Evolutionary conservation across 1,284 basidiomycete genomes (phyloP).

Genomic region (Coriolopsis trogii): DNA sequence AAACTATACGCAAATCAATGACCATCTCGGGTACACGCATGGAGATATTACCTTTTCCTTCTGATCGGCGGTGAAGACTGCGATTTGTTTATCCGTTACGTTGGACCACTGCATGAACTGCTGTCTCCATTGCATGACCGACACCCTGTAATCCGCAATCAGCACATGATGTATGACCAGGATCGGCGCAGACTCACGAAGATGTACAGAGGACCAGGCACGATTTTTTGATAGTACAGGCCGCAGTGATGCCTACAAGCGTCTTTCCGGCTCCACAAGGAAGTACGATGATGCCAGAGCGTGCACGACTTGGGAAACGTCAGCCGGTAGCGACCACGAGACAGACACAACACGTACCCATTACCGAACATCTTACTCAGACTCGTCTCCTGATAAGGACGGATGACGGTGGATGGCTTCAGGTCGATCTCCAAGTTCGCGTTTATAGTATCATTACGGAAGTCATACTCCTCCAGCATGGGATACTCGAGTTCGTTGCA

Average conservation of each 20-base stretch:
- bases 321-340: not conserved
- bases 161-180: not conserved
- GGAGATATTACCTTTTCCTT: slow-evolving; percentile 79
- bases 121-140: slow-evolving; percentile 97
- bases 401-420: slow-evolving; percentile 94
- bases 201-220: slow-evolving; percentile 98
- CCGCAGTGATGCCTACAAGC: slow-evolving; percentile 97
- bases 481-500: slow-evolving; percentile 96
- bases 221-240: slow-evolving; percentile 99
- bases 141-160: slow-evolving; percentile 65
- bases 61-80: slow-evolving; percentile 94
- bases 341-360: slow-evolving; percentile 56
- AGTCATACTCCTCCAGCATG: slow-evolving; percentile 98
- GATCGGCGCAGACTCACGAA: slow-evolving; percentile 60
- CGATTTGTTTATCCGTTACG: slow-evolving; percentile 92
- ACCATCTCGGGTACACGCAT: slow-evolving; percentile 1
- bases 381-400: slow-evolving; percentile 97
- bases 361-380: slow-evolving; percentile 99
- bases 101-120: slow-evolving; percentile 98
- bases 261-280: slow-evolving; percentile 99
- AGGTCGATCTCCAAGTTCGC: slow-evolving; percentile 96
- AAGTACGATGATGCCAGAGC: slow-evolving; percentile 97
- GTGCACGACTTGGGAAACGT: slow-evolving; percentile 70
- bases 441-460: slow-evolving; percentile 93
- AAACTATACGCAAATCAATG: slow-evolving; percentile 56